A percentile compares a stretch with the other conserved stretches of the same genome.
Conservation (phyloP, 2,329 filamentous ascomycete species). For the Beauveria sp. region DNA sequence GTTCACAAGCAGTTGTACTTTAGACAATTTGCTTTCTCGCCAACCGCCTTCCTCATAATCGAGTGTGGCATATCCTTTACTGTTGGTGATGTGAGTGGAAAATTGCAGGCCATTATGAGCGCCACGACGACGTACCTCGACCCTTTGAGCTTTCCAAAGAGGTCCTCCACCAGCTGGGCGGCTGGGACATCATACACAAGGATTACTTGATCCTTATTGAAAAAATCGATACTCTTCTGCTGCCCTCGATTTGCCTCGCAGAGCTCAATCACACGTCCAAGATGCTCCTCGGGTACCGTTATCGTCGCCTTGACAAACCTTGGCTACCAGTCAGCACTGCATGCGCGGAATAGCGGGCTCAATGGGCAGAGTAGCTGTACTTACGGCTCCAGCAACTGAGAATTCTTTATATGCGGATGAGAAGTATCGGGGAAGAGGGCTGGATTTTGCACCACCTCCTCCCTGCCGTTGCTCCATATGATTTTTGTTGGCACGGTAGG, state of each 20-base stretch:
- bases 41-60: slow-evolving; percentile 97
- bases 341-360: neutral
- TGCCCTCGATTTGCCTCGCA: slow-evolving; percentile 85
- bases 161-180: slow-evolving; percentile 86
- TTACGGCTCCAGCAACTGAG: slow-evolving; percentile 44
- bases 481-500: slow-evolving; percentile 91
- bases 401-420: slow-evolving; percentile 35
- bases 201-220: slow-evolving; percentile 87
- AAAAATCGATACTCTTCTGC: slow-evolving; percentile 84
- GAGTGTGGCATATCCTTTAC: slow-evolving; percentile 86
- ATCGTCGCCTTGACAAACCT: slow-evolving; percentile 73
- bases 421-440: slow-evolving; percentile 74
- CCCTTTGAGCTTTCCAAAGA: slow-evolving; percentile 94
- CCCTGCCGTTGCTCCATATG: slow-evolving; percentile 66
- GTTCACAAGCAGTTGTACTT: slow-evolving; percentile 90
- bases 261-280: slow-evolving; percentile 89
- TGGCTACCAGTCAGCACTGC: neutral
- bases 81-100: slow-evolving; percentile 13
- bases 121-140: slow-evolving; percentile 45
- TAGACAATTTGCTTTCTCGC: slow-evolving; percentile 70
- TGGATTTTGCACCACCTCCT: slow-evolving; percentile 76
- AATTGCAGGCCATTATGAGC: too few species aligned
- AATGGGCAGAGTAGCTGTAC: slow-evolving; percentile 17
- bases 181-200: slow-evolving; percentile 86
- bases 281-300: slow-evolving; percentile 86